Percentiles rank a stretch among this genome's conserved stretches.
Conservation (phyloP, 2,329 filamentous ascomycete species). For the Ceratocystis lukuohia region DNA sequence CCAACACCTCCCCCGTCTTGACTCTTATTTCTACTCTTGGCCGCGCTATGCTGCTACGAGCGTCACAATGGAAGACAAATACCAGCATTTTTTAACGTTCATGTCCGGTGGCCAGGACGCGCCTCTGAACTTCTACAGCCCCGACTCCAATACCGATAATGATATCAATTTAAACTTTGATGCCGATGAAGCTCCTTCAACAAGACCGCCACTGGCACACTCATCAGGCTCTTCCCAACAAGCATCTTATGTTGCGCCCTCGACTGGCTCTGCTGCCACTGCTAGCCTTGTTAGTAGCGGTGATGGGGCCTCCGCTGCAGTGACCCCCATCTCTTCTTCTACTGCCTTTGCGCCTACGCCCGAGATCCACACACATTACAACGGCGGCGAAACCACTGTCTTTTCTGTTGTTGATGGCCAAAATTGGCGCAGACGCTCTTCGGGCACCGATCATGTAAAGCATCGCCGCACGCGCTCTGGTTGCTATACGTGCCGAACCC, state of each 20-base stretch:
- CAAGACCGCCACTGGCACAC: not conserved
- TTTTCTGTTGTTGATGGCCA: conserved; percentile 23
- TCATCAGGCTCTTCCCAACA: not conserved
- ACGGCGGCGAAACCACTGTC: not conserved
- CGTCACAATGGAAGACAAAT: conserved; percentile 40
- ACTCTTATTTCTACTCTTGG: not conserved
- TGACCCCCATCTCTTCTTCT: conserved; percentile 29
- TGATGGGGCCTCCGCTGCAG: conserved; percentile 16
- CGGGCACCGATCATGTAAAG: conserved; percentile 61
- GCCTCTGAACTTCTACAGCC: not conserved
- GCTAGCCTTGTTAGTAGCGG: conserved; percentile 25
- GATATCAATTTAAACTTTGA: not conserved
- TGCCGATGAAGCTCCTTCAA: not conserved
- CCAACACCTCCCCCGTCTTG: not conserved
- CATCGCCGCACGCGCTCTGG: conserved; percentile 87
- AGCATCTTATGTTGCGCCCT: not conserved
- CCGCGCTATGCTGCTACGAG: conserved; percentile 1
- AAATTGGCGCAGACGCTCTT: conserved; percentile 34
- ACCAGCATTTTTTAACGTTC: conserved; percentile 42
- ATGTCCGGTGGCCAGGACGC: conserved; percentile 32
- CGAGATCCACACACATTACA: conserved; percentile 9
- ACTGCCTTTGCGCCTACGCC: conserved; percentile 37
- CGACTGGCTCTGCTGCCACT: not conserved
- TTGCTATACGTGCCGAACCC: conserved; percentile 79
- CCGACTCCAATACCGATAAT: not conserved